A percentile compares a stretch with the other conserved stretches of the same genome.
Conservation (phyloP, 306 rosid species). For the Comarum palustre region DNA sequence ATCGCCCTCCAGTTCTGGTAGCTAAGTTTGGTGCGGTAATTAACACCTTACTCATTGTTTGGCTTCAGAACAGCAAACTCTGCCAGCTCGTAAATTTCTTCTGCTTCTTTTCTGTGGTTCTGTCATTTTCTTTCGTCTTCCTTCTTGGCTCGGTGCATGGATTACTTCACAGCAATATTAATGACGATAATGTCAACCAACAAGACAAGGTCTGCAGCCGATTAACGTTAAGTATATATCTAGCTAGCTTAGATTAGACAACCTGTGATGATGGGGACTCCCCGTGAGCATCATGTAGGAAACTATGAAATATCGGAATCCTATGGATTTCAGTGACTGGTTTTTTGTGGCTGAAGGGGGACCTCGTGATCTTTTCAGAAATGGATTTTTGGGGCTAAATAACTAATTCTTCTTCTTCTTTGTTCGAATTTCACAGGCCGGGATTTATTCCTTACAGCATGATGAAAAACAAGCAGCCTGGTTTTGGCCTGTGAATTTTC, state of each 20-base stretch:
- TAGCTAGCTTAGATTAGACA: background rate
- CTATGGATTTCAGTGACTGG: conserved; percentile 8
- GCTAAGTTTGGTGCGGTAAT: conserved; percentile 3
- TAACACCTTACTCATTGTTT: background rate
- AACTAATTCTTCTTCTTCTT: background rate
- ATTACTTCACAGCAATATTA: background rate
- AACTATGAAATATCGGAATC: background rate
- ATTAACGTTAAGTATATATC: background rate
- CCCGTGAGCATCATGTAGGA: conserved; percentile 4
- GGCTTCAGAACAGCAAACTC: background rate
- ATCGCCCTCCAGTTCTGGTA: background rate
- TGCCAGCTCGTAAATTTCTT: background rate
- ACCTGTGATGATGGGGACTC: conserved; percentile 15
- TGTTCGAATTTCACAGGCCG: background rate
- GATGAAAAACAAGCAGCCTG: background rate
- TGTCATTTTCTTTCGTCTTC: background rate
- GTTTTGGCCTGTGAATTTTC: background rate
- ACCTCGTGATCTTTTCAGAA: conserved; percentile 2
- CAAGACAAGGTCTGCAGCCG: conserved; percentile 20
- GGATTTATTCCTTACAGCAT: background rate
- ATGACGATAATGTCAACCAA: conserved; percentile 9
- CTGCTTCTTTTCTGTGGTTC: background rate
- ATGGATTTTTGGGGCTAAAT: background rate
- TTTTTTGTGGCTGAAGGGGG: background rate
- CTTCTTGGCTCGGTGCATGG: background rate